phyloP scores from a whole-genome alignment of 768 basidiomycete species.

The Leccinum uliginosum region DNA sequence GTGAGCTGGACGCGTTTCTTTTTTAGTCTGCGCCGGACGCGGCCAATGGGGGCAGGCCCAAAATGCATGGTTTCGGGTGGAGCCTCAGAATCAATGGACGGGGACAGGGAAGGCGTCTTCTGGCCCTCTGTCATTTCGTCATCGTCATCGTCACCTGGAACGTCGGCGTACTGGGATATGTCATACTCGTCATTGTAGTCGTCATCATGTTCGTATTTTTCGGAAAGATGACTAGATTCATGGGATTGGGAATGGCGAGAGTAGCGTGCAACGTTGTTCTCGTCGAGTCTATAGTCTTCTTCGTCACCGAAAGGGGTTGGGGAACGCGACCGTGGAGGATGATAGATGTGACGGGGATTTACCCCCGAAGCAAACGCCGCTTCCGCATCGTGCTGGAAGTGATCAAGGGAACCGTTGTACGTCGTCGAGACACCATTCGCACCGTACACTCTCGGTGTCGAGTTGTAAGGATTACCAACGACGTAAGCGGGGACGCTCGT shows the following conservation, averaged over 20 bases:
- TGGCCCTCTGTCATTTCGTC: constrained; percentile 21
- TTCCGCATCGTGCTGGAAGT: constrained; percentile 62
- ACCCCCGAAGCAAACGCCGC: constrained; percentile 68
- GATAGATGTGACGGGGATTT: constrained; percentile 44
- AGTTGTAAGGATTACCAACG: constrained; percentile 22
- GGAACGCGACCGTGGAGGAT: constrained; percentile 63
- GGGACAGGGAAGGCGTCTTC: constrained; percentile 22
- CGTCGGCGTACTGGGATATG: constrained; percentile 28
- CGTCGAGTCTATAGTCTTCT: constrained; percentile 62
- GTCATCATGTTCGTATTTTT: constrained; percentile 20
- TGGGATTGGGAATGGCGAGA: constrained; percentile 35
- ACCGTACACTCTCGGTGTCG: constrained; percentile 9
- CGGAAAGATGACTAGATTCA: constrained; percentile 13
- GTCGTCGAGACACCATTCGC: constrained; percentile 32
- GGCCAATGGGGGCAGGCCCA: constrained; percentile 80
- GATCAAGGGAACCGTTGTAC: constrained; percentile 39
- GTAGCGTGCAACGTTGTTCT: constrained; percentile 53
- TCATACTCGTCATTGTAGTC: constrained; percentile 26
- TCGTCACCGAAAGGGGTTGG: constrained; percentile 73
- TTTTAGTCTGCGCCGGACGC: constrained; percentile 69
- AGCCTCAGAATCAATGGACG: constrained; percentile 42
- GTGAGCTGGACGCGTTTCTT: constrained; percentile 82
- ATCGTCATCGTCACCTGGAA: constrained; percentile 17
- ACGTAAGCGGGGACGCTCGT: constrained; percentile 10
- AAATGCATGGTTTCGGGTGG: constrained; percentile 74